phyloP scores from a whole-genome alignment of 139 green algal species.

The Chlamydomonas schloesseri region DNA sequence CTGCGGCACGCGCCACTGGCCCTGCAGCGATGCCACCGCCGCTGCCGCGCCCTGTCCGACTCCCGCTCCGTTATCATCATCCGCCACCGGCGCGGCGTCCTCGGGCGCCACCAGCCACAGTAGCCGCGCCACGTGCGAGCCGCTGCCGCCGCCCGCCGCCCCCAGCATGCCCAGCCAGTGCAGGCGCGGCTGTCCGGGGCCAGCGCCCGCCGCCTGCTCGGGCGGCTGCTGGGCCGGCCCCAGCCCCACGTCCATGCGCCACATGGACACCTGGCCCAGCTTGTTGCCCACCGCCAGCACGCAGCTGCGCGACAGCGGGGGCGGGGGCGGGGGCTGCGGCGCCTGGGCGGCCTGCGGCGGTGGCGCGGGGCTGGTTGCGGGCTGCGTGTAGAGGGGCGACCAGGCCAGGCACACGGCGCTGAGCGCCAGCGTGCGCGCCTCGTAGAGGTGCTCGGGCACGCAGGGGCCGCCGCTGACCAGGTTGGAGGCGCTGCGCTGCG shows the following conservation, averaged over 20 bases:
- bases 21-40: background rate
- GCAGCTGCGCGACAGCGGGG: background rate
- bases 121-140: background rate
- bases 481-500: background rate
- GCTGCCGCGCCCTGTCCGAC: background rate
- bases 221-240: background rate
- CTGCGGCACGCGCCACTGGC: slow-evolving; percentile 39
- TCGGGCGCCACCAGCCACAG: slow-evolving; percentile 32
- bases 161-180: background rate
- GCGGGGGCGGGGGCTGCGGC: background rate
- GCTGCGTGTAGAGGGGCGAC: background rate
- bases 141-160: background rate
- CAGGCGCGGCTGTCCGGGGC: background rate
- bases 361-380: background rate
- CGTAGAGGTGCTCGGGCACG: slow-evolving; percentile 10
- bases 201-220: background rate
- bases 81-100: background rate
- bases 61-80: too few relatives aligned
- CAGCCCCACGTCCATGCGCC: background rate
- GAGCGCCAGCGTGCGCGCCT: slow-evolving; percentile 12
- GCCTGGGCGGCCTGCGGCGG: background rate
- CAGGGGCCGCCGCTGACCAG: background rate
- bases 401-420: slow-evolving; percentile 7
- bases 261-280: slow-evolving; percentile 20
- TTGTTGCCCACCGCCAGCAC: slow-evolving; percentile 22